Conservation (phyloP, 257 asterid genomes). For the Henckelia pumila region DNA sequence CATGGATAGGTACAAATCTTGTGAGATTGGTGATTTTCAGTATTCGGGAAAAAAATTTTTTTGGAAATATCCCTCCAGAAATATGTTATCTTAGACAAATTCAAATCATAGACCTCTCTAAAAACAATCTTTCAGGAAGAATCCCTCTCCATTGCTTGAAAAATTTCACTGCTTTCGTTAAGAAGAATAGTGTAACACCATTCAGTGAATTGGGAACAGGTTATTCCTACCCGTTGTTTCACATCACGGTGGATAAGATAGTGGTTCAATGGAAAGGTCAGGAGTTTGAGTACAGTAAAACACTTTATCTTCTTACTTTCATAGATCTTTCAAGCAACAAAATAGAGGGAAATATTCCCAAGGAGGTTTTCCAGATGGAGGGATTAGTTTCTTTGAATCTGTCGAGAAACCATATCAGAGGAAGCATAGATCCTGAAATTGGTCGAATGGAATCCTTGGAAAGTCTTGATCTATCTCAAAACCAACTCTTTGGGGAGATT, state of each 20-base stretch:
- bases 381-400: constrained; percentile 31
- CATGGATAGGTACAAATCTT: constrained; percentile 15
- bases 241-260: constrained; percentile 2
- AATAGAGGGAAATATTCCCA: constrained; percentile 30
- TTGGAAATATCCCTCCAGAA: constrained; percentile 25
- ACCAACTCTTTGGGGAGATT: constrained; percentile 34
- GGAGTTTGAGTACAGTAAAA: constrained; percentile 11
- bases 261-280: constrained; percentile 31
- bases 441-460: constrained; percentile 35
- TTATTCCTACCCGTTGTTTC: not conserved
- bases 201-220: too few relatives aligned
- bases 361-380: constrained; percentile 13
- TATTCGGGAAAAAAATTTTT: constrained; percentile 22
- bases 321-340: constrained; percentile 37
- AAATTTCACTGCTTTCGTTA: constrained; percentile 23
- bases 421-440: constrained; percentile 23
- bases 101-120: constrained; percentile 33
- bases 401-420: constrained; percentile 31
- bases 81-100: constrained; percentile 15
- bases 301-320: constrained; percentile 24
- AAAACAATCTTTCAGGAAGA: constrained; percentile 22
- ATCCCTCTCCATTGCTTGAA: constrained; percentile 27
- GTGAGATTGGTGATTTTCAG: not conserved
- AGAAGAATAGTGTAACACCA: not conserved
- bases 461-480: constrained; percentile 35